Evolutionary conservation across 169 alveolate genomes (phyloP).

Genomic region (Prorocentrum cordatum): DNA sequence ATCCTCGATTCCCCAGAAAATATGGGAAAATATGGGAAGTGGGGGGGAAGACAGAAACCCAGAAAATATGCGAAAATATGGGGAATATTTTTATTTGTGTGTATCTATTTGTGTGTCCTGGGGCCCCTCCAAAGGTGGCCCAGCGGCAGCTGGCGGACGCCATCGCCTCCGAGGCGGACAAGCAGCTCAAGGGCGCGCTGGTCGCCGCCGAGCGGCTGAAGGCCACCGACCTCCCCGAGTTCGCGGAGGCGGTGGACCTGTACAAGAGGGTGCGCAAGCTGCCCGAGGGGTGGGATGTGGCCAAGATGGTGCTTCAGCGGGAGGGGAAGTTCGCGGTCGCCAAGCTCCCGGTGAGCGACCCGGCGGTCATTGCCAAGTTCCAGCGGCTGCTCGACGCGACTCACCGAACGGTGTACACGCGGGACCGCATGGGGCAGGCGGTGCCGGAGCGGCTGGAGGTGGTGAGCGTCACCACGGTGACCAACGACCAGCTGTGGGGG

Average conservation of each 20-base stretch:
- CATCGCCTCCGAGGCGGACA: background rate
- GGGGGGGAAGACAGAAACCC: too few species aligned
- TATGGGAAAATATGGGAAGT: too few species aligned
- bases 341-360: too few species aligned
- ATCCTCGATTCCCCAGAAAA: too few species aligned
- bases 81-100: too few species aligned
- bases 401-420: constrained; percentile 56
- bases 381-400: constrained; percentile 46
- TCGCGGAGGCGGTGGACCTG: constrained; percentile 16
- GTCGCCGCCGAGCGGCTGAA: constrained; percentile 28
- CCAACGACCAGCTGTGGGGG: constrained; percentile 63
- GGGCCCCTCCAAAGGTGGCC: too few species aligned
- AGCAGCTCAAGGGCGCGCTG: constrained; percentile 16
- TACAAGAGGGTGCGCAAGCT: constrained; percentile 11
- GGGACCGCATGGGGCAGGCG: constrained; percentile 30
- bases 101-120: too few species aligned
- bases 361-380: too few species aligned
- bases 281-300: constrained; percentile 21
- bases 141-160: constrained; percentile 18
- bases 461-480: constrained; percentile 31
- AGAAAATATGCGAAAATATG: too few species aligned
- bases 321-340: too few species aligned
- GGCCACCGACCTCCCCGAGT: constrained; percentile 49
- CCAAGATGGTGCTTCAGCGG: too few species aligned
- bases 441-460: constrained; percentile 41